Conservation (phyloP, 176 grass and related monocot species). For the Luzula sylvatica region DNA sequence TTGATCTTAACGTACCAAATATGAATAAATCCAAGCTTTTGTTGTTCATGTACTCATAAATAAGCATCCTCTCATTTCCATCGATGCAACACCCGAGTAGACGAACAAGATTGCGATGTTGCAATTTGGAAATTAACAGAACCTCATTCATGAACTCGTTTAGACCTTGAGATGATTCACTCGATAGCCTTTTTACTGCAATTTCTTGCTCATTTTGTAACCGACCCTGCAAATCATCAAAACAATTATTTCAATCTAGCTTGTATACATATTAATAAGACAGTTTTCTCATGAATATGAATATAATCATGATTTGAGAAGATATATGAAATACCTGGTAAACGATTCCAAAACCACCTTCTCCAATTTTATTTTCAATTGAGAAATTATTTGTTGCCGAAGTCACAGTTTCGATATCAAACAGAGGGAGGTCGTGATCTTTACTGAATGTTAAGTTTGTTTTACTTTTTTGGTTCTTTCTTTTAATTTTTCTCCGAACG, state of each 20-base stretch:
- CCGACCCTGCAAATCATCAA: conserved; percentile 9
- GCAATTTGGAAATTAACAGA: conserved; percentile 42
- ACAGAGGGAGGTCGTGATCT: conserved; percentile 20
- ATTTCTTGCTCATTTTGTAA: conserved; percentile 41
- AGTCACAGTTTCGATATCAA: conserved; percentile 25
- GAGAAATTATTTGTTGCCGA: conserved; percentile 26
- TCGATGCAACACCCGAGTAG: conserved; percentile 55
- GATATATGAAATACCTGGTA: conserved; percentile 36
- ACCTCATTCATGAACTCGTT: conserved; percentile 79
- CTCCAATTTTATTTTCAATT: conserved; percentile 22
- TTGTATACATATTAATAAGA: too few species aligned
- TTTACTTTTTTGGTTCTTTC: background rate
- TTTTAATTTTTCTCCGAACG: conserved; percentile 2
- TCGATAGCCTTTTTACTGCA: conserved; percentile 47
- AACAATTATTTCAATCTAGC: background rate
- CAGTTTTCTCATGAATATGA: too few species aligned
- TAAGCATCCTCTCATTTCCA: conserved; percentile 22
- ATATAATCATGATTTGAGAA: too few species aligned
- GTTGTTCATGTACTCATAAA: conserved; percentile 63
- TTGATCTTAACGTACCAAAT: conserved; percentile 23
- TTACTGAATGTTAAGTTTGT: background rate
- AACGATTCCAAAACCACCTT: conserved; percentile 45
- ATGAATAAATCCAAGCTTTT: conserved; percentile 60
- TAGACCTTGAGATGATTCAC: conserved; percentile 22
- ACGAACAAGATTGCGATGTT: conserved; percentile 56